phyloP scores from a whole-genome alignment of 768 basidiomycete species.

The Clitopilus hobsonii region DNA sequence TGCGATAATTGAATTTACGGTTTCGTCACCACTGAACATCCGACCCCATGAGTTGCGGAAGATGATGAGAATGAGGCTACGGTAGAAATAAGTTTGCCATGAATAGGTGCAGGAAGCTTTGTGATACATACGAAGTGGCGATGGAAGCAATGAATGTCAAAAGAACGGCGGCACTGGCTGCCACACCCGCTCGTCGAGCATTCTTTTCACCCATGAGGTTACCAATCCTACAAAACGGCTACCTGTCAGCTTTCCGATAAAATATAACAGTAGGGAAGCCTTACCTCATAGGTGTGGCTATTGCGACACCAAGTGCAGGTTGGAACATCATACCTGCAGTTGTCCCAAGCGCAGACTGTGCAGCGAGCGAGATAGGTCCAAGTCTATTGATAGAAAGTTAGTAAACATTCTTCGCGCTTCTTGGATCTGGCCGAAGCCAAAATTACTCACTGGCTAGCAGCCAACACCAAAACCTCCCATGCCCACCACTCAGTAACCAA shows the following conservation, averaged over 20 bases:
- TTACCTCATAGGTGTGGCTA: conserved; percentile 67
- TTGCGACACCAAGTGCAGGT: conserved; percentile 71
- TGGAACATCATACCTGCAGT: conserved; percentile 73
- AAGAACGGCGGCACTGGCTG: conserved; percentile 56
- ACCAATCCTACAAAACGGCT: conserved; percentile 59
- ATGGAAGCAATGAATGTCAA: conserved; percentile 48
- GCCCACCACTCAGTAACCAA: conserved; percentile 93
- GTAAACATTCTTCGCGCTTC: not conserved
- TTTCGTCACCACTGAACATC: not conserved
- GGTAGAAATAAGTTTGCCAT: not conserved
- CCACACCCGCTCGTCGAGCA: conserved; percentile 62
- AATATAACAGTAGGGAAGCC: not conserved
- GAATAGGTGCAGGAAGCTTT: not conserved
- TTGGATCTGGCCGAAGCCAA: not conserved
- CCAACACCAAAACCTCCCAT: conserved; percentile 76
- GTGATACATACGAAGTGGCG: not conserved
- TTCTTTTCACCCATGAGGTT: conserved; percentile 81
- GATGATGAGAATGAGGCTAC: conserved; percentile 13
- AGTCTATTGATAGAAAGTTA: no score
- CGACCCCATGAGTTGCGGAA: not conserved
- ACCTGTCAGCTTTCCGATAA: conserved; percentile 30
- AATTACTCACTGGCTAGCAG: conserved; percentile 36
- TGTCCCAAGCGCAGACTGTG: conserved; percentile 77
- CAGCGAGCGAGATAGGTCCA: conserved; percentile 73
- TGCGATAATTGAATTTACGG: not conserved